Conservation (phyloP, 2,329 filamentous ascomycete species). For the Davidsoniella virescens region DNA sequence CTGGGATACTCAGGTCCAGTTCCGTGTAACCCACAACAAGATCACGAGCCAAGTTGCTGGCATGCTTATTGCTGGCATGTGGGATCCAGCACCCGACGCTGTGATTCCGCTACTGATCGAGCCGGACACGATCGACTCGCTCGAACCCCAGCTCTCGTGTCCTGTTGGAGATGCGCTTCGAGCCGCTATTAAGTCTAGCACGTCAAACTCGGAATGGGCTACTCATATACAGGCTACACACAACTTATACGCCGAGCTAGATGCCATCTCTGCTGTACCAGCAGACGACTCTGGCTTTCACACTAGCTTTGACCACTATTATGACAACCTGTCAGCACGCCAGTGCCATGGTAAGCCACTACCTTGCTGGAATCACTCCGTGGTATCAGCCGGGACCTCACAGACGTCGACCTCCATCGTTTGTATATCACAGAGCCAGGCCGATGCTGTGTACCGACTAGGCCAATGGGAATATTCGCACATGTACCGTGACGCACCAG, state of each 20-base stretch:
- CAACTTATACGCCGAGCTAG: conserved; percentile 41
- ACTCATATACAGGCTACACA: conserved; percentile 42
- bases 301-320: conserved; percentile 63
- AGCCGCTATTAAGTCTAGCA: conserved; percentile 26
- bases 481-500: conserved; percentile 51
- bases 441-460: conserved; percentile 56
- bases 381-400: conserved; percentile 19
- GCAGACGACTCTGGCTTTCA: conserved; percentile 46
- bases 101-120: conserved; percentile 14
- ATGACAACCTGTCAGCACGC: conserved; percentile 64
- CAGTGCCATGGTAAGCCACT: conserved; percentile 61
- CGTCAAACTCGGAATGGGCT: conserved; percentile 37
- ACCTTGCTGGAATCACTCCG: conserved; percentile 42
- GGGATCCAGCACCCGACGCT: conserved; percentile 21
- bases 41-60: conserved; percentile 70
- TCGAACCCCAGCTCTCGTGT: conserved; percentile 61
- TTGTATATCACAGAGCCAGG: conserved; percentile 47
- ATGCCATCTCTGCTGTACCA: conserved; percentile 51
- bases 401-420: conserved; percentile 20
- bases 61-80: conserved; percentile 60
- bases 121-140: conserved; percentile 46
- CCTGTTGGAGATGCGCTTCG: conserved; percentile 29
- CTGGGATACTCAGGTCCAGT: conserved; percentile 33
- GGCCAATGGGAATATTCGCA: conserved; percentile 71
- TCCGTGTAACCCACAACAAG: conserved; percentile 64